Percentiles rank a stretch among this genome's conserved stretches.
These are phyloP conservation scores for Entophlyctis luteolus DNA, from an alignment of 192 early-diverging fungal species.

Conservation along the genomic window DNA sequence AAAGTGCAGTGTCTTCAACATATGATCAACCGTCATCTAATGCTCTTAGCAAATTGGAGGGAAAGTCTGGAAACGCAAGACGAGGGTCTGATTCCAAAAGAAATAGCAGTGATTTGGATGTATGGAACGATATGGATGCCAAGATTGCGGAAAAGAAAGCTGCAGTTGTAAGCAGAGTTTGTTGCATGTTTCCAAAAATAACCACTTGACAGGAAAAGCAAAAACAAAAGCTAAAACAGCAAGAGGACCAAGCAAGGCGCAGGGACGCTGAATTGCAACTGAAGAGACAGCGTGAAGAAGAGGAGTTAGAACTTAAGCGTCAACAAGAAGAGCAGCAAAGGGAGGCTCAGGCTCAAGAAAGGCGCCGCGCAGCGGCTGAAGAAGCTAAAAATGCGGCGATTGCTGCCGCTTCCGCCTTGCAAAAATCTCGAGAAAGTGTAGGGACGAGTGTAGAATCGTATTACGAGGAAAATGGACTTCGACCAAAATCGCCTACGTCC, in stretches of 20 bases:
- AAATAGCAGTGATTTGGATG: slow-evolving; percentile 9
- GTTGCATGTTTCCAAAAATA: no score
- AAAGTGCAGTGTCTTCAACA: no score
- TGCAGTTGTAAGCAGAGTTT: not conserved
- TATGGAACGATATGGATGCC: not conserved
- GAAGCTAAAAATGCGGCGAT: not conserved
- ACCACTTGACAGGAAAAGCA: not conserved
- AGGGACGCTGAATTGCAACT: no score
- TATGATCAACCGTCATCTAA: no score
- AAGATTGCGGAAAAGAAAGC: slow-evolving; percentile 1
- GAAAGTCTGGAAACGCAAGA: not conserved
- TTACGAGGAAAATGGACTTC: not conserved
- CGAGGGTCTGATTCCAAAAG: not conserved
- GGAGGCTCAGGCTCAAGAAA: not conserved
- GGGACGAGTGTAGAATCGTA: not conserved
- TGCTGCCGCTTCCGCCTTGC: no score
- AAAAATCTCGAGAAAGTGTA: not conserved
- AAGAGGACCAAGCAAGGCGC: no score
- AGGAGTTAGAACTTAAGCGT: no score
- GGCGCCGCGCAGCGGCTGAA: not conserved
- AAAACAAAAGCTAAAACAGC: not conserved
- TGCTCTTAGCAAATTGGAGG: slow-evolving; percentile 2
- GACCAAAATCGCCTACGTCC: not conserved
- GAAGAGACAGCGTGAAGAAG: not conserved
- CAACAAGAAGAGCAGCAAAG: not conserved